A percentile compares a stretch with the other conserved stretches of the same genome.
phyloP scores from a whole-genome alignment of 306 rosid species.

The Begonia masoniana region DNA sequence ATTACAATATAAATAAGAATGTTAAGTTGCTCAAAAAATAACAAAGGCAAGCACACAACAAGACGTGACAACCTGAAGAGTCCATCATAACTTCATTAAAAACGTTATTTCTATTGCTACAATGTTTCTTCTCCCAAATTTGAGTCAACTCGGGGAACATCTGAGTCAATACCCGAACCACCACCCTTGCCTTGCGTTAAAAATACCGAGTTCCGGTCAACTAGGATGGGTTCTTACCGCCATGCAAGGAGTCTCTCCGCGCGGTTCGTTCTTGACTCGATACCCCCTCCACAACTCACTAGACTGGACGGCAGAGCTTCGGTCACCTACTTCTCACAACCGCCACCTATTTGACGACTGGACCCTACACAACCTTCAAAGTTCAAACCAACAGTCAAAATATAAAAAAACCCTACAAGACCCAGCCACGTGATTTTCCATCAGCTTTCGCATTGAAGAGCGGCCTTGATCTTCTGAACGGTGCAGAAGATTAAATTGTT shows the following conservation, averaged over 20 bases:
- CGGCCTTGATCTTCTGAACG: slow-evolving; percentile 83
- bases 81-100: no score
- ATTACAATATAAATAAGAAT: no score
- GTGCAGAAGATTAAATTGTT: slow-evolving; percentile 88
- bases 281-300: background rate
- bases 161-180: slow-evolving; percentile 99
- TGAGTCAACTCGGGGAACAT: slow-evolving; percentile 30
- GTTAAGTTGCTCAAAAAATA: no score
- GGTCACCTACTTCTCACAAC: no score
- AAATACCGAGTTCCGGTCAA: slow-evolving; percentile 12
- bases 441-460: slow-evolving; percentile 67
- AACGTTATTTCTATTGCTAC: no score
- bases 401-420: no score
- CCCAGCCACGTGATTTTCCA: background rate
- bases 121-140: no score
- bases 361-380: slow-evolving; percentile 4
- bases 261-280: slow-evolving; percentile 71
- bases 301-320: no score
- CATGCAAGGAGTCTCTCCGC: slow-evolving; percentile 47
- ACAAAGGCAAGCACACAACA: no score
- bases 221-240: slow-evolving; percentile 20
- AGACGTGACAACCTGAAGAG: no score
- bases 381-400: background rate
- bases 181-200: slow-evolving; percentile 52
- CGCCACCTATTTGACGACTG: slow-evolving; percentile 2